Base-by-base conservation (phyloP, 108 stramenopile genomes). In the Tribonema minus region DNA sequence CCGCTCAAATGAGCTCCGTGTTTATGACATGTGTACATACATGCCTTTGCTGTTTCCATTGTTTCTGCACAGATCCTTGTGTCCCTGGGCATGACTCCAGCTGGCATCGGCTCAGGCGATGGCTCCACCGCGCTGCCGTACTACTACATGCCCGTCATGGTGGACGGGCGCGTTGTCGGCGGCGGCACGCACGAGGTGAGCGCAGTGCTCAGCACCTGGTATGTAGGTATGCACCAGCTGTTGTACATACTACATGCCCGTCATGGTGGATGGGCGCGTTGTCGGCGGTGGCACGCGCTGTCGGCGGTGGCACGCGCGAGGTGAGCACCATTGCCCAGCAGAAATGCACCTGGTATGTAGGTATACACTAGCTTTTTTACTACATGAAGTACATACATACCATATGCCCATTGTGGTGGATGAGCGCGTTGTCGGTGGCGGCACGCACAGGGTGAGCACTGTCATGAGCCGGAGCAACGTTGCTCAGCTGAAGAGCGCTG, bases 121-220 rank as follows among this genome's bases (percentile, higher is more conserved):
- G 80, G 80, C 0, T 61, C 71, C 30, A 7, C 61, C 5, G 58
- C 71, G 30, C 72, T 84, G 30, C 82, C 77, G 9, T 26, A 70
- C 37, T 25, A 76, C 63, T 81, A 72, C 41, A 26, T 85, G 65
- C 80, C 85, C 15, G 87, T 87, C 9, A 34, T 84, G 40, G 3
- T 83, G 35, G 87, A 87, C 29, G 87, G 87, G 36, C 62, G 83
- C 3, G 73, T 83, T 2, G 54, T 86, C 1, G 87, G 85, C 20
- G 83, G 85, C 9, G 76, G 67, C 23, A 61, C 41, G 26, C 37
- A 33, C 9, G 73, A 54, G 0, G 29, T 65, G 0, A 46, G 71
- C 41, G n/a, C n/a, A n/a, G n/a, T n/a, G n/a, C n/a, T n/a, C n/a
- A n/a, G n/a, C n/a, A n/a, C n/a, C n/a, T n/a, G n/a, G n/a, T n/a